Base-by-base conservation (phyloP, 306 rosid genomes). In the Dryas drummondii region DNA sequence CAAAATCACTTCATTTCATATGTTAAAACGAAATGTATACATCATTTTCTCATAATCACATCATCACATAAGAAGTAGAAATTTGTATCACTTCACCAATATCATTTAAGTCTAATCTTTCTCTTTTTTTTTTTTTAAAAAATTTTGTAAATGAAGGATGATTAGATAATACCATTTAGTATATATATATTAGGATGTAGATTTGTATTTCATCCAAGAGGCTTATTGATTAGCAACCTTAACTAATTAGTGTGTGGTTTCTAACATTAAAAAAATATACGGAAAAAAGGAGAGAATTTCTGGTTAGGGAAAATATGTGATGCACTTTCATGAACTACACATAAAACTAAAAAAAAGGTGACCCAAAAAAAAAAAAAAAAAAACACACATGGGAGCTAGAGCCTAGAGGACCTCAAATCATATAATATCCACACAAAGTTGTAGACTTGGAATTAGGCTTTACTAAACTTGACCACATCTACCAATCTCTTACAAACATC, bases 331-430 rank as follows among this genome's bases (percentile, higher is more conserved):
- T 4, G 40, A 41, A 15, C 52, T n/a, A 41, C 52, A 41, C 74
- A 9, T 10, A 22, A 51, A 32, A 49, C 32, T 16, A 32, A 50
- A 54, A 9, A 70, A 70, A 9, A 49, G 37, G 5, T 52, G 32
- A 51, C 16, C 32, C 56, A 19, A 47, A 19, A 64, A 44, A 5
- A 48, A 22, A 22, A 22, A 32, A 32, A 1, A 32, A 32, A 32
- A n/a, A 19, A 67, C 7, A 13, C 17, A 47, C 44, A 10, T 51
- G 62, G 45, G 27, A 70, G 49, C 10, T 52, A 55, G 16, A 68
- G 58, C 69, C 5, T 52, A 55, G 27, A 68, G 58, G 74, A 11
- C 74, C 68, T 46, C 70, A 60, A 5, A 60, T 40, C 58, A 41
- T 42, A 7, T 40, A 50, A 47, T 27, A 47, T 68, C 17, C 45